These are phyloP conservation scores for Hyphopichia homilentoma DNA, from an alignment of 805 yeast species.

Conservation along the genomic window DNA sequence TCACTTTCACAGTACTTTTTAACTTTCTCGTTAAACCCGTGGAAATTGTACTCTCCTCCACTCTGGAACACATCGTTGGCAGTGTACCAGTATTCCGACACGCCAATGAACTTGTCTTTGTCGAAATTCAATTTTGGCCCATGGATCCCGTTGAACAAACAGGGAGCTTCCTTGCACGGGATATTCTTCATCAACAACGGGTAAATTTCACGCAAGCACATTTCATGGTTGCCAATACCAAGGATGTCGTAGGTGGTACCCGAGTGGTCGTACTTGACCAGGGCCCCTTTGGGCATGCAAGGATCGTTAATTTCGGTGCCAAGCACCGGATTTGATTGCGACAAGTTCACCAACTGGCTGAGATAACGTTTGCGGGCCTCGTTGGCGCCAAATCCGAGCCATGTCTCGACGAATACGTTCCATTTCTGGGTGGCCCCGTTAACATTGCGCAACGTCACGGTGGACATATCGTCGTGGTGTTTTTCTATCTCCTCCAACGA, in stretches of 20 bases:
- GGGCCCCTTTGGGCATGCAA: constrained; percentile 69
- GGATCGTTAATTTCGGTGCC: constrained; percentile 55
- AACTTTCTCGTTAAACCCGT: constrained; percentile 61
- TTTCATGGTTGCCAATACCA: constrained; percentile 79
- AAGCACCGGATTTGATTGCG: constrained; percentile 12
- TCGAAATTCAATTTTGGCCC: constrained; percentile 83
- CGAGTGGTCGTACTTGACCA: constrained; percentile 43
- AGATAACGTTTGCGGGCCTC: constrained; percentile 80
- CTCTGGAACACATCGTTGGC: constrained; percentile 86
- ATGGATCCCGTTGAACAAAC: constrained; percentile 92
- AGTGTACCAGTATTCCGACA: constrained; percentile 97
- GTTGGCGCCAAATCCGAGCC: constrained; percentile 98
- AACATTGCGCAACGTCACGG: constrained; percentile 59
- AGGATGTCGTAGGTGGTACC: constrained; percentile 46
- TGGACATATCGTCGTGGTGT: constrained; percentile 72
- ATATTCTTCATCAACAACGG: constrained; percentile 74
- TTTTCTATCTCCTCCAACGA: constrained; percentile 51
- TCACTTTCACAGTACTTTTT: constrained; percentile 70
- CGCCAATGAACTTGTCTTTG: constrained; percentile 82
- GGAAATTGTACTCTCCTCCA: constrained; percentile 85
- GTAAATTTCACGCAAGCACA: constrained; percentile 66
- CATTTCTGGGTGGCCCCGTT: constrained; percentile 72
- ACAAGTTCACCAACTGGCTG: constrained; percentile 43
- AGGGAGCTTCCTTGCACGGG: constrained; percentile 85
- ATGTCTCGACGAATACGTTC: constrained; percentile 89